Evolutionary conservation across 2,329 filamentous ascomycete species (phyloP).

Genomic region (Cytospora leucostoma): DNA sequence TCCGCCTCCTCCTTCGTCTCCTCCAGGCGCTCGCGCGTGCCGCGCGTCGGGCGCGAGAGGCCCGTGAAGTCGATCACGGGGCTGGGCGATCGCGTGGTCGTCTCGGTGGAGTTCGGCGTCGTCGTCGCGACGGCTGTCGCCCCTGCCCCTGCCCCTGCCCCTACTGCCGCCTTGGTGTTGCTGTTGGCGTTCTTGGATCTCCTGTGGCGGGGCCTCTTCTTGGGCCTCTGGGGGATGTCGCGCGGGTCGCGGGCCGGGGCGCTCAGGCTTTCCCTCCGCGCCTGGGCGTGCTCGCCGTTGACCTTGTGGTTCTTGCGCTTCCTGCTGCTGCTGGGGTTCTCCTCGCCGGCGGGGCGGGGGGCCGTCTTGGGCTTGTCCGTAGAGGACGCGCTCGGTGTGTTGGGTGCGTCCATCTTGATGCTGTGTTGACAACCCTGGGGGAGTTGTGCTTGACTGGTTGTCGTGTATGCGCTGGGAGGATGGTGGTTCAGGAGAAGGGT

Average conservation of each 20-base stretch:
- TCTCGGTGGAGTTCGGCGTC: slow-evolving; percentile 14
- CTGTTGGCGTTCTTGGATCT: slow-evolving; percentile 9
- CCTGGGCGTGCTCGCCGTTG: slow-evolving; percentile 27
- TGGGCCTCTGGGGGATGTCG: slow-evolving; percentile 49
- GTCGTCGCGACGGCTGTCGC: slow-evolving; percentile 34
- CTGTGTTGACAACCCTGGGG: background rate
- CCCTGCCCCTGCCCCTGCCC: no score
- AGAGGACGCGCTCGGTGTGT: slow-evolving; percentile 22
- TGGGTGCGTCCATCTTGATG: slow-evolving; percentile 25
- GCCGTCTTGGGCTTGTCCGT: slow-evolving; percentile 20
- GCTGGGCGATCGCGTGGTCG: slow-evolving; percentile 49
- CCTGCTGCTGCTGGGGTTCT: slow-evolving; percentile 27
- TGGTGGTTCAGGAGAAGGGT: background rate
- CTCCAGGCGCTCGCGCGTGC: slow-evolving; percentile 64
- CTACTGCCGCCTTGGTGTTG: background rate
- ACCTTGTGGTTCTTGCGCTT: slow-evolving; percentile 31
- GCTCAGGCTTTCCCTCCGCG: slow-evolving; percentile 57
- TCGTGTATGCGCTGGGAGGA: background rate
- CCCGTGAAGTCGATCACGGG: slow-evolving; percentile 65
- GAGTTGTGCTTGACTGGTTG: background rate
- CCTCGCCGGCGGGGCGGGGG: slow-evolving; percentile 17
- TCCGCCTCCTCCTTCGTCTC: slow-evolving; percentile 55
- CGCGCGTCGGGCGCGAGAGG: slow-evolving; percentile 59
- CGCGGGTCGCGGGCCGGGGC: slow-evolving; percentile 63
- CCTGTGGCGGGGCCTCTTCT: slow-evolving; percentile 32